Conservation (phyloP, 208 protist species). For the Strigomonas culicis region DNA sequence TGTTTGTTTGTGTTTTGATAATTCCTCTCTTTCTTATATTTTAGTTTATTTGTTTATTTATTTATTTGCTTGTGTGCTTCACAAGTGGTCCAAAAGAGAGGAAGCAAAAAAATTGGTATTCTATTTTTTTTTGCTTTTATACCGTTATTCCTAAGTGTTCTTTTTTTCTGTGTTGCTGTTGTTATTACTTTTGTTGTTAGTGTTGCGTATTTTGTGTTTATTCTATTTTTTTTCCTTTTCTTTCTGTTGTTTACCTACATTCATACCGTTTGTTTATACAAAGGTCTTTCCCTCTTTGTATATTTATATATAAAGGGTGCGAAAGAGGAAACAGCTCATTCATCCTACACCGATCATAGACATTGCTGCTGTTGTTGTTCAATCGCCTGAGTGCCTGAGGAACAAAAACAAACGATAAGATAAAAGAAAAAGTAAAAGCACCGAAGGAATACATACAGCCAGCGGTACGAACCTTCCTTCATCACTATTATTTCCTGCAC, state of each 20-base stretch:
- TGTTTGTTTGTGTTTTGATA: not conserved
- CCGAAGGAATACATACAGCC: no score
- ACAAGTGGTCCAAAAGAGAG: not conserved
- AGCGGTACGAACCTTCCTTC: no score
- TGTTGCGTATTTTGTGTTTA: not conserved
- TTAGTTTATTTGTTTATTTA: constrained; percentile 14
- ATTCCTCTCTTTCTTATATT: not conserved
- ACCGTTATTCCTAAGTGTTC: constrained; percentile 10
- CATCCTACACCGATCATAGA: no score
- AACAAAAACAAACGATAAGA: no score
- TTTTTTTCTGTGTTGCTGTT: not conserved
- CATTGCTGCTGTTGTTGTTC: no score
- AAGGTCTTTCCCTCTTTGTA: no score
- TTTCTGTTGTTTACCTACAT: constrained; percentile 9
- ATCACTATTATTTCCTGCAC: no score
- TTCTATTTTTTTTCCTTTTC: constrained; percentile 15
- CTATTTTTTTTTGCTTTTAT: constrained; percentile 1
- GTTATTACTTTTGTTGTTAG: not conserved
- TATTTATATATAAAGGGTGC: no score
- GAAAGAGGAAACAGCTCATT: no score
- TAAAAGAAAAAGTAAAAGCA: no score
- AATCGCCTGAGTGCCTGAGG: no score
- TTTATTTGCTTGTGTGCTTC: not conserved
- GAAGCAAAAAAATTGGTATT: not conserved
- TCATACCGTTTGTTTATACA: constrained; percentile 4